These are phyloP conservation scores for Daldinia decipiens DNA, from an alignment of 495 filamentous ascomycete species.

Conservation along the genomic window DNA sequence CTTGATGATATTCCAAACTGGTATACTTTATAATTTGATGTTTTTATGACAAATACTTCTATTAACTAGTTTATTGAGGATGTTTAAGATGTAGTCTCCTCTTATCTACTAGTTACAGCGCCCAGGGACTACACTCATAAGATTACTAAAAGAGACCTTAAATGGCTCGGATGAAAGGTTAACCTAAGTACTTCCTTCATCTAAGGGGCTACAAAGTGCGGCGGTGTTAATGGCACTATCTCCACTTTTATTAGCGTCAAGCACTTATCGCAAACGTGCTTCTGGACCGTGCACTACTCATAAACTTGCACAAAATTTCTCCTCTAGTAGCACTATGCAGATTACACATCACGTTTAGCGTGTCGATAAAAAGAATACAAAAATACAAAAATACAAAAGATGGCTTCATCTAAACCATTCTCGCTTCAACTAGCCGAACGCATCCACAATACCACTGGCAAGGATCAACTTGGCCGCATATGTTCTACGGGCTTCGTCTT, in stretches of 20 bases:
- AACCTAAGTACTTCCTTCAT: background rate
- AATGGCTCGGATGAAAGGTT: too few relatives aligned
- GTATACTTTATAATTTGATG: too few relatives aligned
- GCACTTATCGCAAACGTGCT: background rate
- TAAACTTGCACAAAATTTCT: background rate
- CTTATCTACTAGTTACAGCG: too few relatives aligned
- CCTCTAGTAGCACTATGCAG: background rate
- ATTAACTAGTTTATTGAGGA: too few relatives aligned
- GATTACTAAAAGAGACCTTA: too few relatives aligned
- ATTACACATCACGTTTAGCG: conserved; percentile 2
- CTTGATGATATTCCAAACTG: too few relatives aligned
- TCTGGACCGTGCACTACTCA: background rate
- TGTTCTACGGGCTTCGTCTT: conserved; percentile 28
- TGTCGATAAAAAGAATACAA: background rate
- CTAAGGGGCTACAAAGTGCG: background rate
- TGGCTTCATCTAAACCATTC: conserved; percentile 30
- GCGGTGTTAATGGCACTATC: background rate
- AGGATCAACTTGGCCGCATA: conserved; percentile 28
- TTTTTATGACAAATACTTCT: too few relatives aligned
- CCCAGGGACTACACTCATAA: too few relatives aligned
- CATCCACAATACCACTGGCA: conserved; percentile 36
- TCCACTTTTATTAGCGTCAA: background rate
- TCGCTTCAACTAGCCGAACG: conserved; percentile 39
- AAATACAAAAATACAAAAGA: too few relatives aligned
- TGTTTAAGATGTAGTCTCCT: too few relatives aligned